Evolutionary conservation across 202 grass and related monocot species (phyloP).

Genomic region (Elaeis oleifera): DNA sequence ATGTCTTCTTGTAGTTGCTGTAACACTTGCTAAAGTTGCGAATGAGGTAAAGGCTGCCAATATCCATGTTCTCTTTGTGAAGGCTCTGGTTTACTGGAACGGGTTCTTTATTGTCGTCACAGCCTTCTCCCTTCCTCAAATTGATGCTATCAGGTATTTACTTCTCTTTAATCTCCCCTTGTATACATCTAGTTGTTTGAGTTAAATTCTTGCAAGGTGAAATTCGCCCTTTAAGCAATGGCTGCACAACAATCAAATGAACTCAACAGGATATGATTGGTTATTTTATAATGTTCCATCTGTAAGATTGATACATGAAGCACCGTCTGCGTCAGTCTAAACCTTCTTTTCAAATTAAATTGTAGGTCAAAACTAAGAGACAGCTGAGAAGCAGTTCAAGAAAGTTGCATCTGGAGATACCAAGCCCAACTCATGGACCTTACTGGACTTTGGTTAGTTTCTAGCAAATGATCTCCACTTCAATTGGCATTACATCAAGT

Average conservation of each 20-base stretch:
- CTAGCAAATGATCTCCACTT: too few species aligned
- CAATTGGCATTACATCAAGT: too few species aligned
- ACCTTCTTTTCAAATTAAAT: not conserved
- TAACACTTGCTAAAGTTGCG: constrained; percentile 71
- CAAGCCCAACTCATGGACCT: constrained; percentile 90
- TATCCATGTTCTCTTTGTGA: constrained; percentile 70
- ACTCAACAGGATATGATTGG: too few species aligned
- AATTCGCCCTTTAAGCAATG: not conserved
- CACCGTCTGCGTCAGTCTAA: not conserved
- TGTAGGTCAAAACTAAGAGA: constrained; percentile 81
- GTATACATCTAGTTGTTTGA: not conserved
- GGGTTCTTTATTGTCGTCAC: constrained; percentile 88
- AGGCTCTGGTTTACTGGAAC: constrained; percentile 88
- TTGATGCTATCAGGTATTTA: constrained; percentile 76
- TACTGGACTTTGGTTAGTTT: constrained; percentile 73
- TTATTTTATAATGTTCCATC: too few species aligned
- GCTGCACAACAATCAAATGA: not conserved
- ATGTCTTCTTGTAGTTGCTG: constrained; percentile 44
- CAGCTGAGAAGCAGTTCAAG: constrained; percentile 69
- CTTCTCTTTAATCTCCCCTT: not conserved
- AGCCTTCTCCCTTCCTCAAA: constrained; percentile 89
- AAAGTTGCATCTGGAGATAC: constrained; percentile 80
- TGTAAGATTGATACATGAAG: too few species aligned
- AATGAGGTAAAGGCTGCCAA: constrained; percentile 80
- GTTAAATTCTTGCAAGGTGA: not conserved